Evolutionary conservation across 2,329 filamentous ascomycete genomes (phyloP).

Genomic region (Zasmidium cellare): DNA sequence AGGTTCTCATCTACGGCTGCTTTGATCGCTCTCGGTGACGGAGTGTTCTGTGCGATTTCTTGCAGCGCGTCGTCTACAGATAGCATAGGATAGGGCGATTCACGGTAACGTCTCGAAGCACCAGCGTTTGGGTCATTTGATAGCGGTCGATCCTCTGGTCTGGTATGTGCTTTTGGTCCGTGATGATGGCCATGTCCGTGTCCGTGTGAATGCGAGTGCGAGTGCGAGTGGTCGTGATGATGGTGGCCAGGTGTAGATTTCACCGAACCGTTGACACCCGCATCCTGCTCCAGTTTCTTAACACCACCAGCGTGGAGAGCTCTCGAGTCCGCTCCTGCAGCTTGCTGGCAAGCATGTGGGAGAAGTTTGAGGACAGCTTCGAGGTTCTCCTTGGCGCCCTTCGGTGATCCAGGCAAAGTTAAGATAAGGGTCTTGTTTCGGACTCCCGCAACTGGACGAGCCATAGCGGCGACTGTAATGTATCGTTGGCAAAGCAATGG

Average conservation of each 20-base stretch:
- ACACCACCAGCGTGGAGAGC: constrained; percentile 76
- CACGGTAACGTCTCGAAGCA: constrained; percentile 70
- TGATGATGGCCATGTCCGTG: constrained; percentile 56
- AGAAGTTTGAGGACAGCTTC: constrained; percentile 85
- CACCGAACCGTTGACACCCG: constrained; percentile 49
- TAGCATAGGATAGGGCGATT: constrained; percentile 91
- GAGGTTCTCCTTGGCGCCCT: constrained; percentile 91
- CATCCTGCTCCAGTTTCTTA: constrained; percentile 80
- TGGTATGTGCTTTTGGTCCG: constrained; percentile 68
- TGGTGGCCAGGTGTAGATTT: constrained; percentile 26
- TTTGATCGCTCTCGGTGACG: constrained; percentile 58
- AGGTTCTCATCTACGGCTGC: constrained; percentile 64
- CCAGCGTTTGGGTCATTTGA: constrained; percentile 62
- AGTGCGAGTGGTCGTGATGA: constrained; percentile 37
- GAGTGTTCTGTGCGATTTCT: constrained; percentile 72
- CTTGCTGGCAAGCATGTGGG: constrained; percentile 91
- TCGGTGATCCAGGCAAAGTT: constrained; percentile 90
- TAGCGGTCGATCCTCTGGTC: constrained; percentile 55
- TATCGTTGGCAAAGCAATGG: constrained; percentile 11
- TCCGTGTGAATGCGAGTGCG: constrained; percentile 47
- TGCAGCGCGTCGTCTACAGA: constrained; percentile 77
- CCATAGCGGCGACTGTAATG: constrained; percentile 85
- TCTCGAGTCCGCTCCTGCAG: constrained; percentile 79
- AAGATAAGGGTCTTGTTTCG: constrained; percentile 78
- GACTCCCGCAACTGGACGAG: constrained; percentile 85